Conservation (phyloP, 2,329 filamentous ascomycete genomes). For the Leptoxyphium fumago region DNA sequence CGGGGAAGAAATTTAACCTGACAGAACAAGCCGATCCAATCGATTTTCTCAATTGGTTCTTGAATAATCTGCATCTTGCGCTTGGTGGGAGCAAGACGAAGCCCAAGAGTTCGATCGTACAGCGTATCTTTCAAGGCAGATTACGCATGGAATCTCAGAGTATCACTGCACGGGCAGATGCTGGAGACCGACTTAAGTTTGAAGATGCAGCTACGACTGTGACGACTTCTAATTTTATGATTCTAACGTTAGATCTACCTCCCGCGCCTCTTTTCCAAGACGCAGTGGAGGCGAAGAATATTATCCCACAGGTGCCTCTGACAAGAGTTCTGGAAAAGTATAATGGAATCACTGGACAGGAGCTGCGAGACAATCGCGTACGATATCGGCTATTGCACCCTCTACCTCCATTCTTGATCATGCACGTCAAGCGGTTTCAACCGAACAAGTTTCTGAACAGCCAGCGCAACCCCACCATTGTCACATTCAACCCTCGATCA, state of each 20-base stretch:
- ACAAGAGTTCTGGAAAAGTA: constrained; percentile 79
- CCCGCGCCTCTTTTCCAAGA: constrained; percentile 91
- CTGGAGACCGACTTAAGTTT: constrained; percentile 75
- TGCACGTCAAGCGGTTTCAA: constrained; percentile 95
- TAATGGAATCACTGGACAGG: constrained; percentile 74
- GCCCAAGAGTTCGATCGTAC: constrained; percentile 70
- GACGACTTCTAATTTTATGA: constrained; percentile 66
- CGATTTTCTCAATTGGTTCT: constrained; percentile 93
- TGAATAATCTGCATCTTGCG: constrained; percentile 86
- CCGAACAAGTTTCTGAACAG: constrained; percentile 94
- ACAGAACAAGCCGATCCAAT: constrained; percentile 88
- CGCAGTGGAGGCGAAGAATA: constrained; percentile 71
- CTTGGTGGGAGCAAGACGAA: constrained; percentile 82
- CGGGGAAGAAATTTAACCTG: constrained; percentile 82
- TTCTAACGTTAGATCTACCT: constrained; percentile 85
- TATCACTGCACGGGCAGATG: constrained; percentile 82
- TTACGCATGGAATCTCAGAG: constrained; percentile 86
- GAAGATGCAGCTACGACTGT: constrained; percentile 64
- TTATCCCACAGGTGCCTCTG: constrained; percentile 84
- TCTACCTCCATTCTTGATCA: constrained; percentile 75
- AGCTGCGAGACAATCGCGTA: constrained; percentile 75
- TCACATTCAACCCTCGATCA: constrained; percentile 77
- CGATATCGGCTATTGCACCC: constrained; percentile 83
- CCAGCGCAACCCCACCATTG: constrained; percentile 83
- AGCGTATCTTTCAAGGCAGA: constrained; percentile 84